A percentile compares a stretch with the other conserved stretches of the same genome.
phyloP scores from a whole-genome alignment of 2,329 filamentous ascomycete genomes.

The Diplodia corticola region DNA sequence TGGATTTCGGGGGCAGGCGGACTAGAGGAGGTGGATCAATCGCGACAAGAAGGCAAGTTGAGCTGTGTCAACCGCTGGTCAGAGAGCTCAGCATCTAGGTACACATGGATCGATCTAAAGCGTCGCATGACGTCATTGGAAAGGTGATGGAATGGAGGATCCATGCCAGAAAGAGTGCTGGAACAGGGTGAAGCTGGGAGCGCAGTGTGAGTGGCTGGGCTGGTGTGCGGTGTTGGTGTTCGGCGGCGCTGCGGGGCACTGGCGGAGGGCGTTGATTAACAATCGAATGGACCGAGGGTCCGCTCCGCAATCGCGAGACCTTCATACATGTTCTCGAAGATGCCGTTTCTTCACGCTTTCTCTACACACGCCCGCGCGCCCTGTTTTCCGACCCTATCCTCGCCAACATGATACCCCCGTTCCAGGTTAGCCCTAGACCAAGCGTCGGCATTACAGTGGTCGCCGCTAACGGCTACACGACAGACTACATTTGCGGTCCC shows the following conservation, averaged over 20 bases:
- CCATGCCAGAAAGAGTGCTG: not conserved
- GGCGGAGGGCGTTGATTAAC: not conserved
- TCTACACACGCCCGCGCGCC: not conserved
- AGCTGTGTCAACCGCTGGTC: not conserved
- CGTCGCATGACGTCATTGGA: not conserved
- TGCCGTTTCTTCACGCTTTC: not conserved
- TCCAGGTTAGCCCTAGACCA: constrained; percentile 30
- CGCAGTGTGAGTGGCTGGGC: not conserved
- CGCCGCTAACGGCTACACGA: not conserved
- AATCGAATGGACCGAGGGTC: constrained; percentile 5
- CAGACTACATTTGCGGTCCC: constrained; percentile 94
- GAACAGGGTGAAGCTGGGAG: not conserved
- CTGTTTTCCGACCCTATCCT: not conserved
- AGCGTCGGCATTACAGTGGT: not conserved
- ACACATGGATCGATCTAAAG: not conserved
- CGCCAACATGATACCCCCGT: constrained; percentile 26
- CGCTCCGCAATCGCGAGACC: constrained; percentile 18
- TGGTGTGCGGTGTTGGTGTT: not conserved
- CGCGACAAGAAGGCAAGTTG: not conserved
- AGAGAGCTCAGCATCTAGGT: not conserved
- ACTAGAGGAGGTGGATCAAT: not conserved
- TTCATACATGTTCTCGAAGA: constrained; percentile 21
- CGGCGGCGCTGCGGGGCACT: not conserved
- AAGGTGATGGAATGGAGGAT: not conserved
- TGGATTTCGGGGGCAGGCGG: not conserved